Evolutionary conservation across 108 stramenopile species (phyloP).

Genomic region (Schizochytrium sp.): DNA sequence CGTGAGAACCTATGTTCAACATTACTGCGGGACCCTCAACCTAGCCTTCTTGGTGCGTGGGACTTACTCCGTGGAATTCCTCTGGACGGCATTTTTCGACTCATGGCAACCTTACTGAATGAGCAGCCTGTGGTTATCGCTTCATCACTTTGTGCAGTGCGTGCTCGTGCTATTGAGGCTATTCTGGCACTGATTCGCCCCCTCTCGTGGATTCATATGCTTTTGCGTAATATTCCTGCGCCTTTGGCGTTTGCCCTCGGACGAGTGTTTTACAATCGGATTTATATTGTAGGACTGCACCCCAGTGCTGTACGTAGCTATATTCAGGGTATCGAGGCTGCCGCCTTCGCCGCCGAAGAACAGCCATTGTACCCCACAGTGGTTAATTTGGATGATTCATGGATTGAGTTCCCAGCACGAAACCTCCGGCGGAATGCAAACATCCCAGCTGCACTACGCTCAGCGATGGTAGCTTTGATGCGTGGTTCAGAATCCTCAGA

Average conservation of each 20-base stretch:
- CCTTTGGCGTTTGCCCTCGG: background rate
- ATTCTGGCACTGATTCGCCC: conserved; percentile 49
- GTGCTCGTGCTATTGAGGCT: conserved; percentile 47
- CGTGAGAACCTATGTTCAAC: background rate
- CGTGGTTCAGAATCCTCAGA: background rate
- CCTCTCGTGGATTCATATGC: background rate
- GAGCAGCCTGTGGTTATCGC: conserved; percentile 52
- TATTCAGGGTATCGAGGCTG: background rate
- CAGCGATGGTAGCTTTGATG: conserved; percentile 4
- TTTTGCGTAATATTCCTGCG: conserved; percentile 47
- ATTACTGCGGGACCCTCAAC: conserved; percentile 1
- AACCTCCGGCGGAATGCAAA: conserved; percentile 5
- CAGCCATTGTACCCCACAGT: background rate
- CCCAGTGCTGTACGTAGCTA: conserved; percentile 15
- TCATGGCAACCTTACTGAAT: conserved; percentile 13
- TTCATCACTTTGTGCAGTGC: conserved; percentile 20
- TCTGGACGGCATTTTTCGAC: conserved; percentile 5
- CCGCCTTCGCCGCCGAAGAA: background rate
- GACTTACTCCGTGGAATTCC: conserved; percentile 3
- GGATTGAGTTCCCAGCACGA: conserved; percentile 20
- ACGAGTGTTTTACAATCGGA: background rate
- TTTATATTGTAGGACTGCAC: conserved; percentile 19
- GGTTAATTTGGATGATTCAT: conserved; percentile 53
- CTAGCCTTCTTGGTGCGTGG: conserved; percentile 30
- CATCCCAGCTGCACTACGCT: conserved; percentile 7